Evolutionary conservation across 495 filamentous ascomycete species (phyloP).

Genomic region (Xanthoparmelia taractica): DNA sequence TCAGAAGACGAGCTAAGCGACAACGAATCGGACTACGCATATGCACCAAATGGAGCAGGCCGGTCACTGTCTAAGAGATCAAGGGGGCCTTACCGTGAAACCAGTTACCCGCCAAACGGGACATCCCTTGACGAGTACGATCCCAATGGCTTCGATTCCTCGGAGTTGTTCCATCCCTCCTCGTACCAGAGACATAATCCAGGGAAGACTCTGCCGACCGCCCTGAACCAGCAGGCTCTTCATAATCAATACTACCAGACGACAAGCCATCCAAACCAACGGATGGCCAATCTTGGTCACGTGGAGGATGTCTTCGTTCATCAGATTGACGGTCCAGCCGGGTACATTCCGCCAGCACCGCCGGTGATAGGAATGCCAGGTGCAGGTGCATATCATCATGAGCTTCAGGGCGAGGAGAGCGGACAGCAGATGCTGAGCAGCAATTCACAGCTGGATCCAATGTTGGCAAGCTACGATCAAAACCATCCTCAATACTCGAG

Average conservation of each 20-base stretch:
- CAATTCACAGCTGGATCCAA: slow-evolving; percentile 38
- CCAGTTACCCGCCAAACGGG: slow-evolving; percentile 22
- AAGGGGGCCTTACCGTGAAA: slow-evolving; percentile 18
- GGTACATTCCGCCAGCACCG: slow-evolving; percentile 26
- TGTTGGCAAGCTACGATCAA: slow-evolving; percentile 24
- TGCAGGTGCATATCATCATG: slow-evolving; percentile 47
- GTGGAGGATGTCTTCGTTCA: slow-evolving; percentile 47
- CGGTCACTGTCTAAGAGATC: slow-evolving; percentile 22
- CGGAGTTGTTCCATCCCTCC: slow-evolving; percentile 36
- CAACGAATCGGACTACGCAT: slow-evolving; percentile 31
- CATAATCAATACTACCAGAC: slow-evolving; percentile 55
- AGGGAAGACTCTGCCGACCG: slow-evolving; percentile 48
- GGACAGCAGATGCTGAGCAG: slow-evolving; percentile 18
- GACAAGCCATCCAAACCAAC: slow-evolving; percentile 39
- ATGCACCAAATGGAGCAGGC: slow-evolving; percentile 29
- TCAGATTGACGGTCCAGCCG: slow-evolving; percentile 35
- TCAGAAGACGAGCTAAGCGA: slow-evolving; percentile 37
- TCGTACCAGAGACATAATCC: slow-evolving; percentile 57
- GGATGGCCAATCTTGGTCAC: slow-evolving; percentile 30
- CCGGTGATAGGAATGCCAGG: slow-evolving; percentile 47
- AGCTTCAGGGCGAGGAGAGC: slow-evolving; percentile 40
- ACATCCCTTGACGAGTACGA: slow-evolving; percentile 23
- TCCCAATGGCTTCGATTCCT: slow-evolving; percentile 9
- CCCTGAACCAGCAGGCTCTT: slow-evolving; percentile 45
- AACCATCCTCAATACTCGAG: slow-evolving; percentile 1